Base-by-base conservation (phyloP, 75 land plant genomes). In the Selaginella moellendorffii region DNA sequence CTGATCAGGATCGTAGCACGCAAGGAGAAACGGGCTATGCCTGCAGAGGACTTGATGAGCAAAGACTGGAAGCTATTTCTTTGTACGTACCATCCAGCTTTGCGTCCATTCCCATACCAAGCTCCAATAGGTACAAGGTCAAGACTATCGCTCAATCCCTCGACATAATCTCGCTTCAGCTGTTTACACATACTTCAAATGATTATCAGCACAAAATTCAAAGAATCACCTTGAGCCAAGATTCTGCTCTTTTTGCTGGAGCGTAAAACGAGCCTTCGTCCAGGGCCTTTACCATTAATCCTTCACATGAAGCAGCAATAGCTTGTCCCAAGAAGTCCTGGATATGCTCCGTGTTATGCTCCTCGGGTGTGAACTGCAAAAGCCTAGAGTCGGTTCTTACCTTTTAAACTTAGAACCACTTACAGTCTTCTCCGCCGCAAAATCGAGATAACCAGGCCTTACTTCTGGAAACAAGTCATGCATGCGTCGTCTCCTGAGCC, bases 121-220 rank as follows among this genome's bases (percentile, higher is more conserved):
- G 98, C 98, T 72, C 90, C 98, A 71, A 93, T 88, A 42, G 98
- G 98, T 29, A 93, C 96, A 31, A 93, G 75, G 78, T 93, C 98
- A 63, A 93, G 75, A 9, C 82, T 78, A 71, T 93, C 96, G 69
- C 74, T 72, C 42, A 93, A 61, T 28, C 96, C 98, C 63, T 93
- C 87, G 36, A 93, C 69, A 68, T 93, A 93, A 67, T 93, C 98
- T 36, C 82, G 73, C 68, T 93, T 93, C n/a, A 93, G 90, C 98
- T 93, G 64, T 25, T 56, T 14, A 36, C 46, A 36, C n/a, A 36
- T 36, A 14, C 5, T 36, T 36, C 46, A 36, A 5, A 36, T 36
- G 14, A 14, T 5, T 5, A 36, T 36, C 5, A 5, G 14, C 46
- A 36, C 46, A 36, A 5, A 36, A 36, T 36, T 36, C 14, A 36